Conservation (phyloP, 2,329 filamentous ascomycete genomes). For the Phyllosticta capitalensis region DNA sequence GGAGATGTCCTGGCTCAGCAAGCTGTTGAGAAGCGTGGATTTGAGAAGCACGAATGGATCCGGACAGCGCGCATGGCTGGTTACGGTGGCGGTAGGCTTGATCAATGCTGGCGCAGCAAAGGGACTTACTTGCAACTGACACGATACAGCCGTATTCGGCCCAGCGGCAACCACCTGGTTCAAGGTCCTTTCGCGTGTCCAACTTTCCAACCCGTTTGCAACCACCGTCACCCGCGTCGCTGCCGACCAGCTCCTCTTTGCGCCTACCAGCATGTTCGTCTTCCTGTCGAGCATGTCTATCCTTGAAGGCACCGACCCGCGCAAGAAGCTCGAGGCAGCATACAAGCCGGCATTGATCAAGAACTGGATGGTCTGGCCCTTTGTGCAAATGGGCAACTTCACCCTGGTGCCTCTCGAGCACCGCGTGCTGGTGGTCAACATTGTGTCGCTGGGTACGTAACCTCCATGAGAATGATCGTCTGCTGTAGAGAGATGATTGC, state of each 20-base stretch:
- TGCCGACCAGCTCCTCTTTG: conserved; percentile 70
- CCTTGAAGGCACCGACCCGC: conserved; percentile 57
- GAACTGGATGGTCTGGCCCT: conserved; percentile 85
- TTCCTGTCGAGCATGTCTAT: conserved; percentile 81
- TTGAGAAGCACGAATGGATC: conserved; percentile 60
- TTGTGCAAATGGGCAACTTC: conserved; percentile 80
- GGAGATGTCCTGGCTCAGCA: conserved; percentile 91
- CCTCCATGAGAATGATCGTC: background rate
- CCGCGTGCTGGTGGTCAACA: conserved; percentile 76
- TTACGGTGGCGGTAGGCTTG: conserved; percentile 61
- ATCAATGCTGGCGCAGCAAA: background rate
- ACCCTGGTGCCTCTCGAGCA: conserved; percentile 75
- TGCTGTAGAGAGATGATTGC: background rate
- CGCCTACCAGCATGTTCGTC: conserved; percentile 68
- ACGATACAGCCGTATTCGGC: conserved; percentile 61
- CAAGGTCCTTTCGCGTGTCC: conserved; percentile 61
- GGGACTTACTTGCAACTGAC: conserved; percentile 12
- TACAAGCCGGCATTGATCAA: conserved; percentile 65
- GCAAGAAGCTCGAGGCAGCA: conserved; percentile 61
- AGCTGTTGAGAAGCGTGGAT: conserved; percentile 69
- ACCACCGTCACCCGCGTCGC: conserved; percentile 71
- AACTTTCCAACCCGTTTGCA: conserved; percentile 50
- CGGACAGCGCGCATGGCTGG: conserved; percentile 70
- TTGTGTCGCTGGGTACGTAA: conserved; percentile 58
- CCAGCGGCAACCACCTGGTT: conserved; percentile 85